phyloP scores from a whole-genome alignment of 2,329 filamentous ascomycete species.

The Sarocladiaceae sp. region DNA sequence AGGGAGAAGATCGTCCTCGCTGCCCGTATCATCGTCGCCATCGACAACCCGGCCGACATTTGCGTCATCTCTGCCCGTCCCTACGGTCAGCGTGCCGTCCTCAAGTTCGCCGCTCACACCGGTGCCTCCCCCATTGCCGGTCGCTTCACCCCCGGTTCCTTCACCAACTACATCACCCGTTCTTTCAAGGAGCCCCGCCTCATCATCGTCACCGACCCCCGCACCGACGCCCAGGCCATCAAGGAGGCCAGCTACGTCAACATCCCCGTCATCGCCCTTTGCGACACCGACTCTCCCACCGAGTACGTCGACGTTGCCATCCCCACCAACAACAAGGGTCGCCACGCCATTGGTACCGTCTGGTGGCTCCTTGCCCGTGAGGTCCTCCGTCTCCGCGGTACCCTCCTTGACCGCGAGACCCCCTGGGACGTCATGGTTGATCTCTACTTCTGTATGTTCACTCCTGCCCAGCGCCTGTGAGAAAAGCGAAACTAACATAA shows the following conservation, averaged over 20 bases:
- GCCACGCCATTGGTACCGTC: slow-evolving; percentile 94
- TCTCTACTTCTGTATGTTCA: slow-evolving; percentile 86
- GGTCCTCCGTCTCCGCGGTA: slow-evolving; percentile 97
- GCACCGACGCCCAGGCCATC: slow-evolving; percentile 99
- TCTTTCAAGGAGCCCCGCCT: slow-evolving; percentile 99
- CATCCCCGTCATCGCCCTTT: slow-evolving; percentile 98
- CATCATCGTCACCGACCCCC: slow-evolving; percentile 98
- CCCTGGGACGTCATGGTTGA: slow-evolving; percentile 99
- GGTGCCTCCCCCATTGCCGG: slow-evolving; percentile 96
- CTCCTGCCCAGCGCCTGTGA: background rate
- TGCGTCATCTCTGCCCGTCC: slow-evolving; percentile 99
- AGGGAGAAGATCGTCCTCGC: slow-evolving; percentile 99
- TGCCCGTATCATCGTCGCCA: slow-evolving; percentile 95
- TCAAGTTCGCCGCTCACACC: slow-evolving; percentile 99
- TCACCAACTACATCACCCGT: slow-evolving; percentile 99
- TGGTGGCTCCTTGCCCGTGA: slow-evolving; percentile 99
- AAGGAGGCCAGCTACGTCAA: slow-evolving; percentile 99
- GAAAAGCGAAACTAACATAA: slow-evolving; percentile 14
- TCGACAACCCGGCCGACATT: slow-evolving; percentile 99
- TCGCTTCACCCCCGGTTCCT: slow-evolving; percentile 99
- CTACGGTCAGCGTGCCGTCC: slow-evolving; percentile 98
- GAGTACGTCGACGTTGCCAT: slow-evolving; percentile 99
- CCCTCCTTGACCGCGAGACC: slow-evolving; percentile 89
- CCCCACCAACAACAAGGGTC: slow-evolving; percentile 99
- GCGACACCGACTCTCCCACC: slow-evolving; percentile 98